These are phyloP conservation scores for Sarcocystis neurona DNA, from an alignment of 169 alveolate genomes.

Conservation along the genomic window DNA sequence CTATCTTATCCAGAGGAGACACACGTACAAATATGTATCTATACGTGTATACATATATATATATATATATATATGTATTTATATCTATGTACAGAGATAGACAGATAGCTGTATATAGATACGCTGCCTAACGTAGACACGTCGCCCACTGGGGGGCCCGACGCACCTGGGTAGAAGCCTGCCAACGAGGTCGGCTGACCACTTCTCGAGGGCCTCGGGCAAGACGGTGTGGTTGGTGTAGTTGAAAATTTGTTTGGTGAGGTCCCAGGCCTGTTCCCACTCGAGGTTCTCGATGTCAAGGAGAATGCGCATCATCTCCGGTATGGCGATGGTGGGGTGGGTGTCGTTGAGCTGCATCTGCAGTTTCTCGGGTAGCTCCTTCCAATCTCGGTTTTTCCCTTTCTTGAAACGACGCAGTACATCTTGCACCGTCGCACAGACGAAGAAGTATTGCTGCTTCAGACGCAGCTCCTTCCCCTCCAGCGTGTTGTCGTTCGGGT, in stretches of 20 bases:
- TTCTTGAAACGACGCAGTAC: slow-evolving; percentile 77
- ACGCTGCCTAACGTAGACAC: too few species aligned
- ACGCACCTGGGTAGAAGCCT: slow-evolving; percentile 86
- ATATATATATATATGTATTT: too few species aligned
- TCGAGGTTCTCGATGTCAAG: slow-evolving; percentile 88
- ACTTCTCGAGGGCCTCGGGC: slow-evolving; percentile 97
- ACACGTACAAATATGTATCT: too few species aligned
- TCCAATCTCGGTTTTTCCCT: slow-evolving; percentile 85
- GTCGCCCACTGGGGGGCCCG: too few species aligned
- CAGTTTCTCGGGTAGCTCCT: slow-evolving; percentile 84
- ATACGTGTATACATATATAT: too few species aligned
- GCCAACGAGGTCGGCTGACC: slow-evolving; percentile 91
- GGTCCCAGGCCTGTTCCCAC: slow-evolving; percentile 91
- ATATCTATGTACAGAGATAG: too few species aligned
- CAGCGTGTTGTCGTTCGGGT: slow-evolving; percentile 92
- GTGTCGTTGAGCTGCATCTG: slow-evolving; percentile 93
- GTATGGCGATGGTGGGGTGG: slow-evolving; percentile 95
- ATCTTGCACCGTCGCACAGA: slow-evolving; percentile 92
- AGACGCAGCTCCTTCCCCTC: slow-evolving; percentile 93
- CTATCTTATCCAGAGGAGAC: too few species aligned
- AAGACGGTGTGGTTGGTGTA: slow-evolving; percentile 97
- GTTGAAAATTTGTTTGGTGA: slow-evolving; percentile 79
- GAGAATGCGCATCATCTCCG: slow-evolving; percentile 91
- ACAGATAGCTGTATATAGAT: too few species aligned
- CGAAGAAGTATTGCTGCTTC: slow-evolving; percentile 94